Conservation (phyloP, 305 asterid species). For the Lippia alba region DNA sequence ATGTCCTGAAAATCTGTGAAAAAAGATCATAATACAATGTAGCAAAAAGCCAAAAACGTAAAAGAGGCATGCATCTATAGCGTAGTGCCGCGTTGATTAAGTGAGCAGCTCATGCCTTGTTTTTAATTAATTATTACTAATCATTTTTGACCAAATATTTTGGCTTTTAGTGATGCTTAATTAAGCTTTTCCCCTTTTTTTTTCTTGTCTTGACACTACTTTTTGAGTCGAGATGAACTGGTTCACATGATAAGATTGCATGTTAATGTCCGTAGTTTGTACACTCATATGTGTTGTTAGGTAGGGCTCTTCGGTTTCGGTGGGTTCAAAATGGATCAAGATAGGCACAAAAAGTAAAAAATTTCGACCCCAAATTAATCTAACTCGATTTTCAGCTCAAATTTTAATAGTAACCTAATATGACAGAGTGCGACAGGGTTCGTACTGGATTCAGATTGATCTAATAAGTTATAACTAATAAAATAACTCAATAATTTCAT, state of each 20-base stretch:
- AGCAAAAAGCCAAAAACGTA: slow-evolving; percentile 31
- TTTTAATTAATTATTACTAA: slow-evolving; percentile 3
- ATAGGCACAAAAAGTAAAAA: too few species aligned
- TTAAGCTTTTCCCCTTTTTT: not conserved
- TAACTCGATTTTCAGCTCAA: too few species aligned
- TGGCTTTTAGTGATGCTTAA: slow-evolving; percentile 34
- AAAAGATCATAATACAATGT: not conserved
- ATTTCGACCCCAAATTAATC: too few species aligned
- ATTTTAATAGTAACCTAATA: too few species aligned
- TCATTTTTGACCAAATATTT: slow-evolving; percentile 37
- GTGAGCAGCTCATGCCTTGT: slow-evolving; percentile 28
- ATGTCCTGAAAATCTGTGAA: slow-evolving; percentile 21
- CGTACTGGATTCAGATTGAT: too few species aligned
- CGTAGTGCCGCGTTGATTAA: slow-evolving; percentile 31
- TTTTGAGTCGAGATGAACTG: slow-evolving; percentile 32
- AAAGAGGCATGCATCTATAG: slow-evolving; percentile 13
- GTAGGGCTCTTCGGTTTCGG: slow-evolving; percentile 7
- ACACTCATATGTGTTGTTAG: slow-evolving; percentile 34
- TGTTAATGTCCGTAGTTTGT: slow-evolving; percentile 3
- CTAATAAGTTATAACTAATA: too few species aligned
- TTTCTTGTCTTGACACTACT: slow-evolving; percentile 34
- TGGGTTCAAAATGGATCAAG: too few species aligned
- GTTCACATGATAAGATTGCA: slow-evolving; percentile 33
- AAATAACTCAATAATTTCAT: too few species aligned
- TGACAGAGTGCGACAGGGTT: too few species aligned